These are phyloP conservation scores for Penicillium paneum DNA, from an alignment of 2,329 filamentous ascomycete genomes.

Conservation along the genomic window DNA sequence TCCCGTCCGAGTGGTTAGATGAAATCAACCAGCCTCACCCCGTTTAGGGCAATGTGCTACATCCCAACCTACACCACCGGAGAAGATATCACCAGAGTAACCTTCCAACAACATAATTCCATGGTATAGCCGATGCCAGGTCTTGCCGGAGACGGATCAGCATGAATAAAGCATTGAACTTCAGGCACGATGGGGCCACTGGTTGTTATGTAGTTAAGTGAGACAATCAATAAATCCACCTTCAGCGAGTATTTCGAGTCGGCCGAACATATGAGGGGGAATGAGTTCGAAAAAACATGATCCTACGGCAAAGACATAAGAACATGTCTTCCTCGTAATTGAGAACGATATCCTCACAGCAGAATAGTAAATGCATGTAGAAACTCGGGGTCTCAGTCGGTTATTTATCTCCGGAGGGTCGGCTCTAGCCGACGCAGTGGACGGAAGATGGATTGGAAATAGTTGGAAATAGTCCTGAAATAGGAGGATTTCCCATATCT, in stretches of 20 bases:
- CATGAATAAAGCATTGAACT: not conserved
- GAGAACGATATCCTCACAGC: not conserved
- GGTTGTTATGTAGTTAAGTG: not conserved
- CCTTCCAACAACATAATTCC: not conserved
- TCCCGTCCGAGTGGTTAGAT: not conserved
- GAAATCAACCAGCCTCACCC: not conserved
- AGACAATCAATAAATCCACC: conserved; percentile 7
- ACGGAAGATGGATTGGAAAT: not conserved
- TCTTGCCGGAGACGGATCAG: not conserved
- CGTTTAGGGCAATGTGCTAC: not conserved
- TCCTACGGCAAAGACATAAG: no score
- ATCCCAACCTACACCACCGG: not conserved
- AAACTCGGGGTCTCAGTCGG: not conserved
- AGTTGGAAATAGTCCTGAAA: not conserved
- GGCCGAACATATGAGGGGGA: not conserved
- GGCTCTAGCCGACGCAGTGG: not conserved
- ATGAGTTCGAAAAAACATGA: no score
- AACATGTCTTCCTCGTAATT: not conserved
- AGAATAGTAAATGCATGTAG: no score
- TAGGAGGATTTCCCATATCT: not conserved
- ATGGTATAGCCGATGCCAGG: not conserved
- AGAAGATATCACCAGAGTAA: not conserved
- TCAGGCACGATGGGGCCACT: not conserved
- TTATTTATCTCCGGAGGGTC: not conserved
- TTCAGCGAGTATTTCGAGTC: not conserved